Evolutionary conservation across 2,329 filamentous ascomycete genomes (phyloP), one percentile per base, ranked within the genome.

Genomic region (Camillea tinctor): DNA sequence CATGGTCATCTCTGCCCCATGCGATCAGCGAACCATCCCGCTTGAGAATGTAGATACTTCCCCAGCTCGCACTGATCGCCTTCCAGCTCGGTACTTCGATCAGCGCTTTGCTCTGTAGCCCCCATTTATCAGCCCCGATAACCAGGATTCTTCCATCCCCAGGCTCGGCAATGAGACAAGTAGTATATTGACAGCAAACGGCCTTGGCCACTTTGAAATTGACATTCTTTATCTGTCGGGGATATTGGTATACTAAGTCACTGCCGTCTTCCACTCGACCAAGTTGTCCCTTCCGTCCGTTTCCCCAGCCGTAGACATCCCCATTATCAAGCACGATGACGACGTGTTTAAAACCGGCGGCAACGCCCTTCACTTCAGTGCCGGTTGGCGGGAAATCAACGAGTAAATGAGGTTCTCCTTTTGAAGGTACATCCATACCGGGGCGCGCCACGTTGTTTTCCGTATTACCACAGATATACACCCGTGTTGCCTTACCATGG

Each of bases 1-100:
- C 92, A 65, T 93, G 91, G 70, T 97, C 92, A 70, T 95, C 84
- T 62, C 92, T 85, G 0, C 95, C 95, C 91, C 92, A 97, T 7
- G 88, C 87, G 2, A 83, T 66, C 21, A 97, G 70, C 3, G 72
- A 78, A 0, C 88, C 87, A 62, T 88, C 80, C 2, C 79, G 70
- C 52, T 81, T 79, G 57, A 96, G 78, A 50, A 95, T 80, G 75
- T 90, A 93, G 19, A 97, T 79, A 57, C 87, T 88, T 57, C 93
- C 88, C 94, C 94, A 98, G 61, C 91, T 90, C 9, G 93, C 90
- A 7, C 84, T 83, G 17, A 96, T 82, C 60, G 89, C 84, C 61
- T 80, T 84, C 88, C 89, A 94, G 2, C 74, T 77, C 9, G 76
- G 77, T 52, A 87, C 72, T 1, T 76, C 71, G 2, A 68, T 50